Evolutionary conservation across 441 rosid genomes (phyloP).

Genomic region (Gossypium aridum): DNA sequence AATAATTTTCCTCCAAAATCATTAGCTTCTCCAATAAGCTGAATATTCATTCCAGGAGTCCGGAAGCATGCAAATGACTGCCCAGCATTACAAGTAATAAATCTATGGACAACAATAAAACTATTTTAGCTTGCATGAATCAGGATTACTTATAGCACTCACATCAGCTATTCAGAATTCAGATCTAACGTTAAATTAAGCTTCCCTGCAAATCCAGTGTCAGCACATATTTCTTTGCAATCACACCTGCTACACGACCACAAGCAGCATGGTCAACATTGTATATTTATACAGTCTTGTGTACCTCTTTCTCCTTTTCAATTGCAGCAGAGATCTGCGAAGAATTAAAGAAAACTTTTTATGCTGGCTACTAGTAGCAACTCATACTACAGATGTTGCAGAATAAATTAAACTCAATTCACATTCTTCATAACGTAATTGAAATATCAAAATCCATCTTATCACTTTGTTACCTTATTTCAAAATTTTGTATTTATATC

Average conservation of each 20-base stretch:
- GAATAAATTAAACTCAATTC: neutral
- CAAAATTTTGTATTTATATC: neutral
- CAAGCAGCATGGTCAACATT: slow-evolving; percentile 94
- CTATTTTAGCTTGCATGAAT: slow-evolving; percentile 23
- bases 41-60: slow-evolving; percentile 94
- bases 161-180: slow-evolving; percentile 4
- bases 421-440: neutral
- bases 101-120: slow-evolving; percentile 40
- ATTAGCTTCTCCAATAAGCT: slow-evolving; percentile 88
- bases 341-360: neutral
- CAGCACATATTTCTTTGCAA: slow-evolving; percentile 88
- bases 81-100: slow-evolving; percentile 79
- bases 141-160: neutral
- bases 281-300: slow-evolving; percentile 68
- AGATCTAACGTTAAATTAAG: slow-evolving; percentile 78
- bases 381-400: neutral
- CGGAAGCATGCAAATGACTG: slow-evolving; percentile 95
- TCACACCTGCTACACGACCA: slow-evolving; percentile 88
- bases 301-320: slow-evolving; percentile 68
- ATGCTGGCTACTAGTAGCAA: slow-evolving; percentile 11
- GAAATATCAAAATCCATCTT: neutral
- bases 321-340: slow-evolving; percentile 71
- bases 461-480: neutral
- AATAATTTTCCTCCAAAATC: slow-evolving; percentile 96
- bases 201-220: slow-evolving; percentile 96